Percentiles rank a stretch among this genome's conserved stretches.
Conservation (phyloP, 805 yeast genomes). For the Brettanomyces bruxellensis region DNA sequence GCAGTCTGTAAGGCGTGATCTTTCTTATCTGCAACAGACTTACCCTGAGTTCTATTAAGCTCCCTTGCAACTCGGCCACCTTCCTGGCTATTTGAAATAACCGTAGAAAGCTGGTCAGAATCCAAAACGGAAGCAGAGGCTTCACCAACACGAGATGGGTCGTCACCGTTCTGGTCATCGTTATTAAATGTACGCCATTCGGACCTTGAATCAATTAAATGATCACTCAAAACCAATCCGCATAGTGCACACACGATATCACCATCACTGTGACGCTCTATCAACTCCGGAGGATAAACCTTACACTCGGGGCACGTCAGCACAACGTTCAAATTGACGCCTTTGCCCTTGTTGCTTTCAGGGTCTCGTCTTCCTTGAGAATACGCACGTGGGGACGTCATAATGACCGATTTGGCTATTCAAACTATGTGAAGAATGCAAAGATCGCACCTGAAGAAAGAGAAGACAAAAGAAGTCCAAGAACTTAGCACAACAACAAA, state of each 20-base stretch:
- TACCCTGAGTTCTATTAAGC: conserved; percentile 81
- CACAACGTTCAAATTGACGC: conserved; percentile 81
- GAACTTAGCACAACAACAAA: too few species aligned
- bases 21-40: conserved; percentile 74
- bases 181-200: conserved; percentile 99
- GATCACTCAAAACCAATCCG: conserved; percentile 86
- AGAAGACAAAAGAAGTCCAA: too few species aligned
- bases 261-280: conserved; percentile 93
- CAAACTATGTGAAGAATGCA: too few species aligned
- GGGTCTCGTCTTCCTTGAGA: too few species aligned
- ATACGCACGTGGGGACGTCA: too few species aligned
- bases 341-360: conserved; percentile 19
- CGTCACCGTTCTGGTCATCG: conserved; percentile 97
- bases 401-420: too few species aligned
- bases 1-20: conserved; percentile 86
- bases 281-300: conserved; percentile 89
- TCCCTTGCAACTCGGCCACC: conserved; percentile 85
- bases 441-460: too few species aligned
- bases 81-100: conserved; percentile 81
- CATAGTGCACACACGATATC: conserved; percentile 98
- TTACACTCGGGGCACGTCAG: conserved; percentile 94
- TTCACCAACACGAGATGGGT: conserved; percentile 98
- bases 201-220: conserved; percentile 88
- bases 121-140: conserved; percentile 90
- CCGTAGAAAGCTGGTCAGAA: conserved; percentile 84